Conservation (phyloP, 495 filamentous ascomycete species). For the Acidomyces sp. region DNA sequence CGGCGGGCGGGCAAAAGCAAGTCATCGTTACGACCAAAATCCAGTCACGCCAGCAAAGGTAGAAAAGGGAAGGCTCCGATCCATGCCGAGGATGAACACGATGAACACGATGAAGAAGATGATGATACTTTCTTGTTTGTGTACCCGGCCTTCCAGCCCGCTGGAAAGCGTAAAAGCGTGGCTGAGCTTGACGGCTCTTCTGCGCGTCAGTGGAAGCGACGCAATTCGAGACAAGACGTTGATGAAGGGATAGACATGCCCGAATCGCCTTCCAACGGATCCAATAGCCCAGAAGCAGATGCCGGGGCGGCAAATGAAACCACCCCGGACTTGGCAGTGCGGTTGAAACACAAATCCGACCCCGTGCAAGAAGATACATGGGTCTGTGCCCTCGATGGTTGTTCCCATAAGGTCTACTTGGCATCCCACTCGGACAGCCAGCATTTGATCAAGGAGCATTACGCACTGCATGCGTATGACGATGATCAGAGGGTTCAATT, state of each 20-base stretch:
- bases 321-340: slow-evolving; percentile 21
- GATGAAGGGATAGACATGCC: slow-evolving; percentile 23
- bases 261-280: slow-evolving; percentile 9
- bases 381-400: slow-evolving; percentile 57
- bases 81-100: slow-evolving; percentile 21
- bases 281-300: background rate
- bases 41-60: slow-evolving; percentile 23
- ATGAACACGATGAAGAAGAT: slow-evolving; percentile 31
- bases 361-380: slow-evolving; percentile 45
- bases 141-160: too few relatives aligned
- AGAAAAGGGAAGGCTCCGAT: slow-evolving; percentile 3
- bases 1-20: slow-evolving; percentile 33
- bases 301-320: background rate
- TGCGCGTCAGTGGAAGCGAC: slow-evolving; percentile 2
- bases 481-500: slow-evolving; percentile 47
- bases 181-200: too few relatives aligned
- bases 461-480: slow-evolving; percentile 48
- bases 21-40: slow-evolving; percentile 19
- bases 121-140: too few relatives aligned
- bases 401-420: slow-evolving; percentile 46
- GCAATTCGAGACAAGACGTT: slow-evolving; percentile 2
- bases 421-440: slow-evolving; percentile 45
- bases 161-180: too few relatives aligned
- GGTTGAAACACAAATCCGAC: slow-evolving; percentile 34
- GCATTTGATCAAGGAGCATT: slow-evolving; percentile 50